Base-by-base conservation (phyloP, 345 rosid genomes). In the Gossypium mustelinum region DNA sequence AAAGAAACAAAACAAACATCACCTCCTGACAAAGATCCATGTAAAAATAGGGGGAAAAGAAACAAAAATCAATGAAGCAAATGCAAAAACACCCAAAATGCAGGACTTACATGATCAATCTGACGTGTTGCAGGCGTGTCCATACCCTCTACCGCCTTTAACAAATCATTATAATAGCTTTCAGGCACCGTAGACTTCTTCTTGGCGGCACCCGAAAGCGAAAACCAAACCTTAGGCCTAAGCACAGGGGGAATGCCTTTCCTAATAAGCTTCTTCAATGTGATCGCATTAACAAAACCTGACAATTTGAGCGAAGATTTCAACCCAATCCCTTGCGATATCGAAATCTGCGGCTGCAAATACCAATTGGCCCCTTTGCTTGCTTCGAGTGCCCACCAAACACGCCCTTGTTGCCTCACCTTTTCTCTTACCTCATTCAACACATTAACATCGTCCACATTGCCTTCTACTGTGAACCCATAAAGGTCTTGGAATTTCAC, bases 341-440 rank as follows among this genome's bases (percentile, higher is more conserved):
- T 73, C 16, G 92, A 80, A 78, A 90, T 76, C 72, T 89, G 90
- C 0, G 94, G 98, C 79, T 86, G 95, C 82, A 93, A 83, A 82
- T 96, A 96, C 99, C 99, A 96, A 81, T 96, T 96, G 24, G 98
- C 97, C 27, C 99, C 99, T 82, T 96, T 96, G 88, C 94, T 96
- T 39, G 99, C 98, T 86, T 96, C 99, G 14, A 96, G 76, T 12
- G 91, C 89, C 99, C 99, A 96, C 99, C 99, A 96, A 44, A 96
- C 97, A 14, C 97, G 82, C 60, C 97, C 98, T 59, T 59, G 64
- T 59, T 59, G 64, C 39, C 17, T 59, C 41, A 59, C 64, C 64
- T 59, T 59, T 24, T 59, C 64, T 59, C 64, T 59, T 4, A 59
- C 64, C 64, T 59, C 64, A 12, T 59, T 59, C 39, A 59, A 59